These are phyloP conservation scores for Neurospora sp. DNA, from an alignment of 495 filamentous ascomycete species.

Conservation along the genomic window DNA sequence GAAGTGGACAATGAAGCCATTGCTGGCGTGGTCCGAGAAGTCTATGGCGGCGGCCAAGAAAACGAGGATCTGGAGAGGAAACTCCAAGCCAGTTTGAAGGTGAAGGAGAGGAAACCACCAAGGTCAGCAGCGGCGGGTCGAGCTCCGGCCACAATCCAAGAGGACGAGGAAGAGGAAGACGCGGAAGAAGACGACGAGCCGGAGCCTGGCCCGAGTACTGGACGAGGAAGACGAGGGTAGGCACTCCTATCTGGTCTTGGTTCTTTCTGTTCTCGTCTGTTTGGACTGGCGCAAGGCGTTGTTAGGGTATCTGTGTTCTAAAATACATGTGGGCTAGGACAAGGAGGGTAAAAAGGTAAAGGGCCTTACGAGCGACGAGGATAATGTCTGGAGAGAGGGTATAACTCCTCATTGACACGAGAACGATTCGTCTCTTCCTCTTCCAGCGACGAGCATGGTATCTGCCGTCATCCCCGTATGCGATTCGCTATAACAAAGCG, in stretches of 20 bases:
- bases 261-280: not conserved
- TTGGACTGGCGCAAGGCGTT: not conserved
- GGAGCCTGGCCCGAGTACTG: slow-evolving; percentile 15
- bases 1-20: slow-evolving; percentile 72
- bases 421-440: not conserved
- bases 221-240: slow-evolving; percentile 9
- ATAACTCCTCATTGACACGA: not conserved
- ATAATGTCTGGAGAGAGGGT: not conserved
- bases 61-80: slow-evolving; percentile 43
- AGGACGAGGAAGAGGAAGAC: slow-evolving; percentile 7
- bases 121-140: not conserved
- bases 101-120: slow-evolving; percentile 26
- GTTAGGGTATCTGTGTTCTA: not conserved
- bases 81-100: slow-evolving; percentile 43
- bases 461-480: not conserved
- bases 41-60: slow-evolving; percentile 35
- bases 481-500: not conserved
- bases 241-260: not conserved
- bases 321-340: not conserved
- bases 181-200: slow-evolving; percentile 4
- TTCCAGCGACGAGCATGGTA: not conserved
- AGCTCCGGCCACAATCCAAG: slow-evolving; percentile 3
- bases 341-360: not conserved
- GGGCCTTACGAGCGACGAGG: not conserved
- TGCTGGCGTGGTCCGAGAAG: slow-evolving; percentile 53